Conservation (phyloP, 176 grass and related monocot species). For the Panicum miliaceum region DNA sequence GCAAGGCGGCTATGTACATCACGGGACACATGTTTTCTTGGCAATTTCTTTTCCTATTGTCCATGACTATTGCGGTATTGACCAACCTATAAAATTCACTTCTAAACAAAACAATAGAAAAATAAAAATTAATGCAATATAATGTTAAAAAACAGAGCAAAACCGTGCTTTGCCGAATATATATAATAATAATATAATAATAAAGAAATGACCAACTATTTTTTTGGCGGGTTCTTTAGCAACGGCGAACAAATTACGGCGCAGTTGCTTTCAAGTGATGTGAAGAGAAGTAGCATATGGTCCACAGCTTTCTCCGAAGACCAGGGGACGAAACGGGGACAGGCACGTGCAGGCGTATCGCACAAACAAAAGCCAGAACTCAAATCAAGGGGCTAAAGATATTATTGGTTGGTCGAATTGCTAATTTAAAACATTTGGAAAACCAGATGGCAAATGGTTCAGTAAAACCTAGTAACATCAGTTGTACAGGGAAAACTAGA, state of each 20-base stretch:
- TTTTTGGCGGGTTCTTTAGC: neutral
- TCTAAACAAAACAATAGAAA: too few species aligned
- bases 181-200: neutral
- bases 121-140: neutral
- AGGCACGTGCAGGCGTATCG: conserved; percentile 16
- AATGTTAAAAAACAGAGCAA: neutral
- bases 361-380: neutral
- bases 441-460: neutral
- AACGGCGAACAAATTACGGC: neutral
- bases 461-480: neutral
- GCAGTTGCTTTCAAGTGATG: conserved; percentile 37
- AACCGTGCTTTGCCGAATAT: neutral
- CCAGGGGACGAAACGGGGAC: conserved; percentile 9
- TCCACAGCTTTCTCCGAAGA: conserved; percentile 36
- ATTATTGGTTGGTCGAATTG: neutral
- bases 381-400: neutral
- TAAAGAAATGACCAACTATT: neutral
- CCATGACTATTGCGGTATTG: neutral
- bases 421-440: neutral
- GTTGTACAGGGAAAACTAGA: too few species aligned
- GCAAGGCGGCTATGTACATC: neutral
- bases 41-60: neutral
- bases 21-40: neutral
- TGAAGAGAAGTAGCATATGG: neutral
- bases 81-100: neutral